Conservation (phyloP, 176 grass and related monocot species). For the Calamus simplicifolius region DNA sequence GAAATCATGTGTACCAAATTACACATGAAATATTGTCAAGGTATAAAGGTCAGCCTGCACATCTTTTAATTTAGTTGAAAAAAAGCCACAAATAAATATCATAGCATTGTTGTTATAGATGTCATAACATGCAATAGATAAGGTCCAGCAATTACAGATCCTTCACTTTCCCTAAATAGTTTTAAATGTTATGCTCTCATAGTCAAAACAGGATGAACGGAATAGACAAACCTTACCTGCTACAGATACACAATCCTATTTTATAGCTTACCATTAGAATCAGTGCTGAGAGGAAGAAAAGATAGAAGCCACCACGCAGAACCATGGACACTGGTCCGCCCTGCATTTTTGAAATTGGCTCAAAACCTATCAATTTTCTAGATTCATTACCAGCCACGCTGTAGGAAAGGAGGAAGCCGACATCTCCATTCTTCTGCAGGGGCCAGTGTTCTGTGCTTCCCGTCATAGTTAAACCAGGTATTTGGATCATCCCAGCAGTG, state of each 20-base stretch:
- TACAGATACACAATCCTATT: constrained; percentile 62
- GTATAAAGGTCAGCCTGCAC: too few relatives aligned
- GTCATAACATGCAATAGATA: too few relatives aligned
- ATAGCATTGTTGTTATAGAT: too few relatives aligned
- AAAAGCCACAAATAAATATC: too few relatives aligned
- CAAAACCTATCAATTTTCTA: constrained; percentile 21
- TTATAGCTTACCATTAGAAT: constrained; percentile 65
- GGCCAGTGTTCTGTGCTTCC: constrained; percentile 31
- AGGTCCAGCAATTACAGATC: too few relatives aligned
- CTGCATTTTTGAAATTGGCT: constrained; percentile 37
- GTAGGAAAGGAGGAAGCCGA: constrained; percentile 34
- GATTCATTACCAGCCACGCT: background rate
- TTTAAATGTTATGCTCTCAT: too few relatives aligned
- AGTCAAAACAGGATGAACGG: too few relatives aligned
- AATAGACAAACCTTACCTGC: constrained; percentile 27
- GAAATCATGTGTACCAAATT: too few relatives aligned
- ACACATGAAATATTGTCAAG: too few relatives aligned
- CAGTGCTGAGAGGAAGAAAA: constrained; percentile 61
- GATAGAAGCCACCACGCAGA: constrained; percentile 63
- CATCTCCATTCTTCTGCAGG: constrained; percentile 34
- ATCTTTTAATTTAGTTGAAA: too few relatives aligned
- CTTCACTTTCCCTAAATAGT: too few relatives aligned
- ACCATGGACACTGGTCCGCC: constrained; percentile 37
- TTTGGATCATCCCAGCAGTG: constrained; percentile 49
- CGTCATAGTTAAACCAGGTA: constrained; percentile 28